A percentile compares a stretch with the other conserved stretches of the same genome.
These are phyloP conservation scores for Globisporangium spiculum DNA, from an alignment of 352 stramenopile genomes.

Conservation along the genomic window DNA sequence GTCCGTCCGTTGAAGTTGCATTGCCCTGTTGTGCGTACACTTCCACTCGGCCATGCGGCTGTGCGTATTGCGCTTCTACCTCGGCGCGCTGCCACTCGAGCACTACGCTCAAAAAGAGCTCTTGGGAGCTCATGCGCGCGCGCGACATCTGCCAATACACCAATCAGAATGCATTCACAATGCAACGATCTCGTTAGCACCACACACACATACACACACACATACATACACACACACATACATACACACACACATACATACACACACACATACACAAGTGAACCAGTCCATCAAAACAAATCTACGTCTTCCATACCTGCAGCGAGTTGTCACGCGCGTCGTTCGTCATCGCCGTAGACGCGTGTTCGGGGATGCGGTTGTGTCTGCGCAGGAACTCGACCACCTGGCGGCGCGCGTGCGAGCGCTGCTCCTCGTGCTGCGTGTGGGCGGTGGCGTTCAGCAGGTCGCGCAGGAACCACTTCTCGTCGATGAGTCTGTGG, in stretches of 20 bases:
- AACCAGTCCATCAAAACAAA: not conserved
- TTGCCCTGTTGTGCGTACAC: not conserved
- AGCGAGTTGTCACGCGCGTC: constrained; percentile 17
- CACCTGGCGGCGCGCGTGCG: constrained; percentile 17
- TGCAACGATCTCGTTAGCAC: not conserved
- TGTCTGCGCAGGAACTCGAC: constrained; percentile 32
- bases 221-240: not conserved
- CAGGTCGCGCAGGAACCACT: constrained; percentile 43
- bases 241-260: not conserved
- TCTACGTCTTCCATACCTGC: constrained; percentile 16
- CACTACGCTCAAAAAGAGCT: constrained; percentile 82
- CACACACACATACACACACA: not conserved
- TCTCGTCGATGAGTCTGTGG: constrained; percentile 26
- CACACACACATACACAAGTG: not conserved
- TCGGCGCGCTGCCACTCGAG: constrained; percentile 67
- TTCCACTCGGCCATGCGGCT: not conserved
- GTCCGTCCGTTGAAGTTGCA: constrained; percentile 10
- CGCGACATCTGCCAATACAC: constrained; percentile 28
- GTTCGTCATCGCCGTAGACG: constrained; percentile 11
- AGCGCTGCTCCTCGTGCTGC: constrained; percentile 8
- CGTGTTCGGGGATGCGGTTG: constrained; percentile 23
- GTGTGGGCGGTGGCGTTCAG: constrained; percentile 11
- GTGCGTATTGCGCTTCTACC: constrained; percentile 13
- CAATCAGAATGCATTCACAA: not conserved
- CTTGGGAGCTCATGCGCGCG: constrained; percentile 55